These are phyloP conservation scores for Tetrahymena borealis DNA, from an alignment of 73 alveolate species.

Conservation along the genomic window DNA sequence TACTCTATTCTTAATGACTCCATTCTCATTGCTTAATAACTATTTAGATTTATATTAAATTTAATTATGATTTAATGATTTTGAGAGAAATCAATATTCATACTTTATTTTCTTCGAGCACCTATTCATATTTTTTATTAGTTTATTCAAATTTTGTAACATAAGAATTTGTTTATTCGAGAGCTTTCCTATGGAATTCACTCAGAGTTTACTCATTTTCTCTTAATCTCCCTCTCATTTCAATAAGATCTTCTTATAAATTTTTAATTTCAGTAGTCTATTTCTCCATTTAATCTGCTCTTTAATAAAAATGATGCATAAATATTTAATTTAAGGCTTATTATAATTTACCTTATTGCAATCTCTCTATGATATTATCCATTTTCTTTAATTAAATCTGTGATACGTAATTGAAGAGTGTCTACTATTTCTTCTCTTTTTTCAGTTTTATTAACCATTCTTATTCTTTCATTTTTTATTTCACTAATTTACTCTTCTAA, in stretches of 20 bases:
- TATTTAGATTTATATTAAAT: not conserved
- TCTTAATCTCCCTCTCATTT: constrained; percentile 2
- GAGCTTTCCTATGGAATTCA: constrained; percentile 45
- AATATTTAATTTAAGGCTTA: no score
- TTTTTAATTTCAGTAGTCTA: not conserved
- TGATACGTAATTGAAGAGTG: not conserved
- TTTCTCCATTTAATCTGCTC: not conserved
- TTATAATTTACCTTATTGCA: not conserved
- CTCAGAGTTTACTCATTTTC: constrained; percentile 24
- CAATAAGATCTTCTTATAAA: not conserved
- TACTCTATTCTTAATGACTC: constrained; percentile 23
- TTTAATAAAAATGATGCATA: not conserved
- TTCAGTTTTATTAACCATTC: constrained; percentile 16
- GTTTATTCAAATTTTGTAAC: constrained; percentile 8
- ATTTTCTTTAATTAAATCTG: constrained; percentile 27
- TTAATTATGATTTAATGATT: not conserved
- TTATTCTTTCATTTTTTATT: not conserved
- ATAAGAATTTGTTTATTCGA: constrained; percentile 16
- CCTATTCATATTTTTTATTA: constrained; percentile 13
- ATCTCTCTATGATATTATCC: constrained; percentile 22
- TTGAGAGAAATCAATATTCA: not conserved
- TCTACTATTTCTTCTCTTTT: constrained; percentile 35
- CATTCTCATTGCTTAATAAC: not conserved
- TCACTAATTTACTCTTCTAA: constrained; percentile 8
- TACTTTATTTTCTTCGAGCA: constrained; percentile 16